These are phyloP conservation scores for Pelargonium nanum DNA, from an alignment of 345 rosid genomes.

Conservation along the genomic window DNA sequence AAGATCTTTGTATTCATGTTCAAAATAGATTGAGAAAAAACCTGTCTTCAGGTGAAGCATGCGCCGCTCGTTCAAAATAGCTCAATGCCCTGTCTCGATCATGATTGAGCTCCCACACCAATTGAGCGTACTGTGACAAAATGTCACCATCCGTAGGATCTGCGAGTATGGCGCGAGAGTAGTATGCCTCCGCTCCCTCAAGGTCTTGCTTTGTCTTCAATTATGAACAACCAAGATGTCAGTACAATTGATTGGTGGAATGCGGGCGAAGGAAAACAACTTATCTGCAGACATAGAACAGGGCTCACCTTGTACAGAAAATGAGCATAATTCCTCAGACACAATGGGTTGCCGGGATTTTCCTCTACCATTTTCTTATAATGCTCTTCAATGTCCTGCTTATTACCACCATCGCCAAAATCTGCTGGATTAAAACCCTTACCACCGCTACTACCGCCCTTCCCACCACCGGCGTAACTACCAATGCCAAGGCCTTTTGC, in stretches of 20 bases:
- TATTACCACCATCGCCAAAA: constrained; percentile 12
- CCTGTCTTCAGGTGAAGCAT: constrained; percentile 47
- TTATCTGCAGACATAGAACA: too few relatives aligned
- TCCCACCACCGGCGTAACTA: constrained; percentile 9
- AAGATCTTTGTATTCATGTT: background rate
- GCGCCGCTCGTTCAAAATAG: constrained; percentile 42
- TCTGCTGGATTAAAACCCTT: constrained; percentile 16
- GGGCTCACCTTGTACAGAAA: constrained; percentile 38
- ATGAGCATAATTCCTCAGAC: constrained; percentile 50
- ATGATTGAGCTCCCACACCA: constrained; percentile 35
- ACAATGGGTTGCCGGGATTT: constrained; percentile 45
- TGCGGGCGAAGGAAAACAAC: too few relatives aligned
- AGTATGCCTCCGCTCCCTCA: constrained; percentile 39
- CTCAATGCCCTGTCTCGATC: constrained; percentile 31
- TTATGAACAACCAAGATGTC: background rate
- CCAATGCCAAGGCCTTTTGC: constrained; percentile 32
- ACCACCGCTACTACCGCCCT: constrained; percentile 13
- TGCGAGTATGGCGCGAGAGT: constrained; percentile 38
- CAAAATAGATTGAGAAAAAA: background rate
- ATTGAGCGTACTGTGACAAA: constrained; percentile 37
- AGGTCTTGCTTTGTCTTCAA: constrained; percentile 36
- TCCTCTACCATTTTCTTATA: constrained; percentile 46
- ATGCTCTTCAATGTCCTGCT: constrained; percentile 30
- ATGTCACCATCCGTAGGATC: constrained; percentile 49
- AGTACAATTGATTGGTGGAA: background rate